Base-by-base conservation (phyloP, 2,329 filamentous ascomycete species). In the Ceratocystiopsis minuta region DNA sequence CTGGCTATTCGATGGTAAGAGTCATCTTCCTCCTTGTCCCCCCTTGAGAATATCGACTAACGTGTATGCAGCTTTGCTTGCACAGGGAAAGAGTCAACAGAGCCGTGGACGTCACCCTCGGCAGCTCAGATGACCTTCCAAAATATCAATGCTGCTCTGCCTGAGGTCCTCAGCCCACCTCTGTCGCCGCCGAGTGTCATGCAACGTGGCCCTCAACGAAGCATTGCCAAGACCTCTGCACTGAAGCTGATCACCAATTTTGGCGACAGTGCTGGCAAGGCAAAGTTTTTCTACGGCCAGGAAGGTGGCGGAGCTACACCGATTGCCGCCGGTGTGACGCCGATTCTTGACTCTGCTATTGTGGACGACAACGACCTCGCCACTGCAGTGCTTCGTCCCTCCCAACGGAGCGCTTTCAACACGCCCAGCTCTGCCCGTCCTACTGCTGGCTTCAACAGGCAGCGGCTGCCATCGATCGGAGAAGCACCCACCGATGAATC, bases 221-320 rank as follows among this genome's bases (percentile, higher is more conserved):
- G 70, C 60, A 75, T 84, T 40, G 75, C 78, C 13, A 92, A 92
- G 62, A 78, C 80, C 24, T 83, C 85, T 11, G 76, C 88, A 0
- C 65, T 96, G 46, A 94, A 92, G 57, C 71, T 96, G 2, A 92
- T 96, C 52, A 96, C 90, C 0, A 79, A 81, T 0, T 96, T 98
- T 53, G 80, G 76, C 9, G 73, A 77, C 38, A 65, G 66, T 37
- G 62, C 61, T 5, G 31, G 37, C 12, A 77, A 78, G 47, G 73
- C 77, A 41, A 76, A 74, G 58, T 76, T 83, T 60, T 74, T 78
- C 50, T 62, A 65, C 0, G 57, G 63, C 34, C 61, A 58, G 6
- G 73, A 77, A 39, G 70, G 32, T 7, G 46, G 67, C 33, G 71
- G 71, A 10, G 65, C 65, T 49, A 94, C 86, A 0, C 86, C 86